Evolutionary conservation across 2,329 filamentous ascomycete species (phyloP).

Genomic region (Colletotrichum godetiae): DNA sequence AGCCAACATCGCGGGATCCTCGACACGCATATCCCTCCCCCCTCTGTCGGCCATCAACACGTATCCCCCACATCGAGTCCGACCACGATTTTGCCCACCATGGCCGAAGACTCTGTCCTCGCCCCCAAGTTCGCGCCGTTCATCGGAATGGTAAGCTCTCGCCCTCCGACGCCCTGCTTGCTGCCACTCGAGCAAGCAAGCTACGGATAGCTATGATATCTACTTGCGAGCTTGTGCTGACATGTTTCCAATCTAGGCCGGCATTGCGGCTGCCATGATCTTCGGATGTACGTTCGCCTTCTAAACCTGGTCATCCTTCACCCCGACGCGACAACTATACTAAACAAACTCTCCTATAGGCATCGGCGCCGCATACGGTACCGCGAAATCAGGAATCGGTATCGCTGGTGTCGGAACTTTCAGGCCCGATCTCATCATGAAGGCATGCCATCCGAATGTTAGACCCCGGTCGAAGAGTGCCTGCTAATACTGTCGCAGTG

Average conservation of each 20-base stretch:
- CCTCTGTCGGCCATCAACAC: slow-evolving; percentile 38
- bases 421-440: slow-evolving; percentile 90
- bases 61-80: slow-evolving; percentile 32
- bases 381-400: slow-evolving; percentile 88
- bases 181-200: slow-evolving; percentile 3
- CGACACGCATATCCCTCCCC: slow-evolving; percentile 29
- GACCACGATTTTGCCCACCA: slow-evolving; percentile 44
- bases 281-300: slow-evolving; percentile 74
- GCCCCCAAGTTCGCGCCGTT: slow-evolving; percentile 88
- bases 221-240: slow-evolving; percentile 38
- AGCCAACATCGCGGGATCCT: slow-evolving; percentile 34
- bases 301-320: slow-evolving; percentile 43
- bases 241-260: slow-evolving; percentile 63
- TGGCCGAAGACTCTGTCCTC: slow-evolving; percentile 68
- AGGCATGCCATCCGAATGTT: slow-evolving; percentile 63
- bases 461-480: background rate
- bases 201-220: slow-evolving; percentile 14
- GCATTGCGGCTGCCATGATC: slow-evolving; percentile 85
- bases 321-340: slow-evolving; percentile 30
- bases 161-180: slow-evolving; percentile 16
- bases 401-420: slow-evolving; percentile 89
- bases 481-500: slow-evolving; percentile 61
- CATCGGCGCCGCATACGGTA: slow-evolving; percentile 85
- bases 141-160: slow-evolving; percentile 81
- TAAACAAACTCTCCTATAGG: slow-evolving; percentile 48